A percentile compares a stretch with the other conserved stretches of the same genome.
These are phyloP conservation scores for Epichloe bromicola DNA, from an alignment of 2,329 filamentous ascomycete genomes.

Conservation along the genomic window DNA sequence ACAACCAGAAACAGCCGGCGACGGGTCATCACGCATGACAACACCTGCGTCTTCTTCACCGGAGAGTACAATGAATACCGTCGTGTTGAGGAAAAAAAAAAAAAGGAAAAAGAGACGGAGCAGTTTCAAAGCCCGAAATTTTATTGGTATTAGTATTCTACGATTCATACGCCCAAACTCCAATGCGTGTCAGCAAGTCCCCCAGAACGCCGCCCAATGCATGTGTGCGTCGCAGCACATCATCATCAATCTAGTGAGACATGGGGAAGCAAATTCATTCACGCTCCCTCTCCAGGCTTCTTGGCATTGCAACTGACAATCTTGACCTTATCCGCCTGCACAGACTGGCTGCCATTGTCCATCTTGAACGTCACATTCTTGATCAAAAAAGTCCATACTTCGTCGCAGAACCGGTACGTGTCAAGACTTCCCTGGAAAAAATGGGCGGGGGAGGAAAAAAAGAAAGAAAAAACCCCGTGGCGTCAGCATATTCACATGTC, in stretches of 20 bases:
- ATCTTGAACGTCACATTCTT: slow-evolving; percentile 99
- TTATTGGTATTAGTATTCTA: too few relatives aligned
- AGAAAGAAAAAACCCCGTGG: background rate
- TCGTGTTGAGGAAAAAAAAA: background rate
- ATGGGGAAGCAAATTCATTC: background rate
- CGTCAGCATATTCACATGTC: background rate
- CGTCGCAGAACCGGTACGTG: slow-evolving; percentile 98
- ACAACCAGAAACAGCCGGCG: too few relatives aligned
- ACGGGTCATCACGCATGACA: too few relatives aligned
- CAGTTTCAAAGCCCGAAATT: too few relatives aligned
- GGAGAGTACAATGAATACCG: too few relatives aligned
- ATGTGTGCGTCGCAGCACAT: background rate
- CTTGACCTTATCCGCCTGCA: slow-evolving; percentile 87
- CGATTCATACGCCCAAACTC: background rate
- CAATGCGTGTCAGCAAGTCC: background rate
- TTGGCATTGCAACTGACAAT: slow-evolving; percentile 98
- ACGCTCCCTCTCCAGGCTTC: slow-evolving; percentile 31
- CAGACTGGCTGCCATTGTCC: slow-evolving; percentile 59
- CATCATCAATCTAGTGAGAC: too few relatives aligned
- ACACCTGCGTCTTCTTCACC: too few relatives aligned
- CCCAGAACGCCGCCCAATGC: slow-evolving; percentile 10
- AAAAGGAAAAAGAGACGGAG: too few relatives aligned
- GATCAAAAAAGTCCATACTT: slow-evolving; percentile 98
- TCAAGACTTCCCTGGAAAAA: slow-evolving; percentile 74
- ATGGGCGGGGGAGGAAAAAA: background rate